Evolutionary conservation across 2,329 filamentous ascomycete species (phyloP), one percentile per base, ranked within the genome.

Genomic region (Cryphonectria carpinicola): DNA sequence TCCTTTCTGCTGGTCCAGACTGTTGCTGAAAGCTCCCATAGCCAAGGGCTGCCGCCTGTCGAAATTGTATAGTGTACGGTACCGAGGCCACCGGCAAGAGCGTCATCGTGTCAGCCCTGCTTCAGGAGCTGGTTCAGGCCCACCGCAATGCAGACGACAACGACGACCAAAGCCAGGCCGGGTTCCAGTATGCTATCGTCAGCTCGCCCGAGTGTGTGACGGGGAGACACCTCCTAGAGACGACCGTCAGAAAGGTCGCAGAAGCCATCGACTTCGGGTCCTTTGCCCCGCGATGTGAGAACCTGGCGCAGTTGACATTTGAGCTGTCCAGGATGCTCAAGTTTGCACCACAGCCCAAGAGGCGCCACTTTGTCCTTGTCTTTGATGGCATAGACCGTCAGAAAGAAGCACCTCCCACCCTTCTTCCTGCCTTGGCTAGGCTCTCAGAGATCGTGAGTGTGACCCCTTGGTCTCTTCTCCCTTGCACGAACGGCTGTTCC

Each of bases 351-450:
- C 75, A 78, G 10, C 79, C 80, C 54, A 75, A 77, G 28, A 76
- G 78, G 63, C 84, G 83, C 74, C 89, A 91, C 74, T 94, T 97
- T 75, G 90, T 95, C 11, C 81, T 98, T 70, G 93, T 98, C 14
- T 87, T 98, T 73, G 96, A 98, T 82, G 93, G 90, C 14, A 91
- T 98, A 70, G 95, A 98, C 79, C 88, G 87, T 73, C 93, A 97
- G 79, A 87, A 92, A 76, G 95, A 98, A 77, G 89, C 92, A 7
- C 89, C 92, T 7, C 86, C 89, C 3, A 97, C 93, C 1, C 82
- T 98, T 19, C 82, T 97, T 5, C 90, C 95, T 43, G 94, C 93
- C 17, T 82, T 99, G 73, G 93, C 92, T 32, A 88, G 95, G 72
- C 80, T 99, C 28, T 92, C 93, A 19, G 94, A 98, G 80, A 87